These are phyloP conservation scores for Chalaropsis thielavioides DNA, from an alignment of 2,329 filamentous ascomycete species.

Conservation along the genomic window DNA sequence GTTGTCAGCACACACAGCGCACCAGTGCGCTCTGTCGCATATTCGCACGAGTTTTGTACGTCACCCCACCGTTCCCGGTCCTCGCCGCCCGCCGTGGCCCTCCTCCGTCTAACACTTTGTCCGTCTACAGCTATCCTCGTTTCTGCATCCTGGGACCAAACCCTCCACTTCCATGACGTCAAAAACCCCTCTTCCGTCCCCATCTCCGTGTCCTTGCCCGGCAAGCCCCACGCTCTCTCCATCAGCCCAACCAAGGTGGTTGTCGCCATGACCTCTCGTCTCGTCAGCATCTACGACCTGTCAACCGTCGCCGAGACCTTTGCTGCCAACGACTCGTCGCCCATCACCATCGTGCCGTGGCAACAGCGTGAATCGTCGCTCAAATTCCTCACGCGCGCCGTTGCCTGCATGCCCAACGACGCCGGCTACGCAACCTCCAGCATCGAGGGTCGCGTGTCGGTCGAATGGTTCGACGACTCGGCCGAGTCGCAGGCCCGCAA, in stretches of 20 bases:
- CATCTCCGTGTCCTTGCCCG: conserved; percentile 57
- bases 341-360: conserved; percentile 56
- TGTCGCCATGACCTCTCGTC: conserved; percentile 85
- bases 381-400: conserved; percentile 88
- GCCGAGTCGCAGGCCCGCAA: conserved; percentile 78
- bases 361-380: conserved; percentile 86
- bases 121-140: conserved; percentile 49
- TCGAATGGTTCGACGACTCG: conserved; percentile 94
- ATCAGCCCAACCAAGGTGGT: conserved; percentile 68
- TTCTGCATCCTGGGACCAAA: conserved; percentile 87
- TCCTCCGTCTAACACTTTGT: neutral
- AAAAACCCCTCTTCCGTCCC: conserved; percentile 32
- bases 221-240: conserved; percentile 80
- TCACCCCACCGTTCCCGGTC: neutral
- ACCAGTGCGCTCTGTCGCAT: conserved; percentile 72
- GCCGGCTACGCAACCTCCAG: conserved; percentile 82
- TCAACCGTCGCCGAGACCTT: conserved; percentile 46
- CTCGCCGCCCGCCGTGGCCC: neutral
- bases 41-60: conserved; percentile 56
- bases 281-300: conserved; percentile 92
- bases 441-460: conserved; percentile 89
- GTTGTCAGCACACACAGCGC: conserved; percentile 64
- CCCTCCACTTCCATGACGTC: conserved; percentile 68
- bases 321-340: conserved; percentile 32
- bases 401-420: conserved; percentile 93